Evolutionary conservation across 1,284 basidiomycete genomes (phyloP).

Genomic region (Taiwanofungus camphoratus): DNA sequence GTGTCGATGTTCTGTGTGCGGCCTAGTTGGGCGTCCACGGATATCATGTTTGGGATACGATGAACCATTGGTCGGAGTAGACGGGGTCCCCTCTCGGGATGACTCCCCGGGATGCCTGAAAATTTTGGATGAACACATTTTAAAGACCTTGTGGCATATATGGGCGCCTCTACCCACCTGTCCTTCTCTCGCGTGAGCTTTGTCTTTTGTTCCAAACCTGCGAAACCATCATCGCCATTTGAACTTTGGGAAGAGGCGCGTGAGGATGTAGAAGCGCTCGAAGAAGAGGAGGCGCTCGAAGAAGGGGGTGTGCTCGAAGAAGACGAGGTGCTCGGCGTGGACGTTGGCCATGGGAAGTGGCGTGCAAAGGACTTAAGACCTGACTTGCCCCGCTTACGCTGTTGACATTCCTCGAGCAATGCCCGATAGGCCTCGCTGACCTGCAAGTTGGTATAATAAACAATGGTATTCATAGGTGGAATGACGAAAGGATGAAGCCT

Average conservation of each 20-base stretch:
- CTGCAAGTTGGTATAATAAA: not conserved
- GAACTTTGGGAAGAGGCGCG: not conserved
- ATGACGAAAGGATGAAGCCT: slow-evolving; percentile 15
- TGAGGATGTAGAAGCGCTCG: slow-evolving; percentile 7
- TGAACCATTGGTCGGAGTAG: too few species aligned
- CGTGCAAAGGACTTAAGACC: slow-evolving; percentile 7
- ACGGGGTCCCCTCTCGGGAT: too few species aligned
- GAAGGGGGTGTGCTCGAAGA: slow-evolving; percentile 13
- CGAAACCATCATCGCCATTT: too few species aligned
- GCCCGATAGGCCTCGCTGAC: slow-evolving; percentile 7
- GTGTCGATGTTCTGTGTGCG: too few species aligned
- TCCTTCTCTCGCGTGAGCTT: too few species aligned
- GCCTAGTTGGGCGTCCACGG: too few species aligned
- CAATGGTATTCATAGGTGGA: slow-evolving; percentile 1
- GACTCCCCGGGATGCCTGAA: too few species aligned
- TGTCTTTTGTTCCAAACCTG: too few species aligned
- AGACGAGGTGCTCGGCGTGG: slow-evolving; percentile 15
- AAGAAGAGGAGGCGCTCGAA: slow-evolving; percentile 9
- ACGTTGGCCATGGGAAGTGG: slow-evolving; percentile 12
- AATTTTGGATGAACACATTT: too few species aligned
- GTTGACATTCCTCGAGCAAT: slow-evolving; percentile 14
- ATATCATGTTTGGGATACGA: too few species aligned
- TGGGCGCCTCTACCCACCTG: too few species aligned
- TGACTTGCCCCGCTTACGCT: slow-evolving; percentile 10
- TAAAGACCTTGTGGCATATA: too few species aligned